phyloP scores from a whole-genome alignment of 495 filamentous ascomycete species.

The Tuber borchii region DNA sequence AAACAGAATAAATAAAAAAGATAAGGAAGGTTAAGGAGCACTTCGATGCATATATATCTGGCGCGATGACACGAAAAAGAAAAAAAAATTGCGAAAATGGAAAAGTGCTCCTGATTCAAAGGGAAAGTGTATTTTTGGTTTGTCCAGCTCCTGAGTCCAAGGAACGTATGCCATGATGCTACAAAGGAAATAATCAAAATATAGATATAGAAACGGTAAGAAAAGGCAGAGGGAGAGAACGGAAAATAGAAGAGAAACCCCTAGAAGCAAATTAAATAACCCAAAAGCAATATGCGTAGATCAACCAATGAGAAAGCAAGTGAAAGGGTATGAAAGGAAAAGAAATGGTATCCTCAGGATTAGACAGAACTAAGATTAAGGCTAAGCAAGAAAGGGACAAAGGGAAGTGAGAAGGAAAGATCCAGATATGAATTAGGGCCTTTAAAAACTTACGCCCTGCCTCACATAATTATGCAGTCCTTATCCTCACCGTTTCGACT shows the following conservation, averaged over 20 bases:
- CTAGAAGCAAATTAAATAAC: not conserved
- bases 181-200: not conserved
- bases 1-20: not conserved
- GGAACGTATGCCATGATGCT: conserved; percentile 3
- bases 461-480: conserved; percentile 58
- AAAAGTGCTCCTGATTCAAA: not conserved
- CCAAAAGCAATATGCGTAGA: not conserved
- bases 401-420: not conserved
- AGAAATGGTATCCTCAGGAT: not conserved
- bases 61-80: not conserved
- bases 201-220: not conserved
- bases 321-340: not conserved
- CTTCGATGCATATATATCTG: not conserved
- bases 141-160: not conserved
- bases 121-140: not conserved
- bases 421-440: not conserved
- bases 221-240: not conserved
- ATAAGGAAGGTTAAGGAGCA: not conserved
- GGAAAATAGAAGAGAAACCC: not conserved
- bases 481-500: conserved; percentile 47
- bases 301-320: not conserved
- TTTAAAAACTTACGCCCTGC: not conserved
- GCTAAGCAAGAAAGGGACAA: not conserved
- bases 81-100: not conserved
- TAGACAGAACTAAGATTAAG: not conserved